Evolutionary conservation across 495 filamentous ascomycete genomes (phyloP), one percentile per base, ranked within the genome.

Genomic region (Sordaria brevicollis): DNA sequence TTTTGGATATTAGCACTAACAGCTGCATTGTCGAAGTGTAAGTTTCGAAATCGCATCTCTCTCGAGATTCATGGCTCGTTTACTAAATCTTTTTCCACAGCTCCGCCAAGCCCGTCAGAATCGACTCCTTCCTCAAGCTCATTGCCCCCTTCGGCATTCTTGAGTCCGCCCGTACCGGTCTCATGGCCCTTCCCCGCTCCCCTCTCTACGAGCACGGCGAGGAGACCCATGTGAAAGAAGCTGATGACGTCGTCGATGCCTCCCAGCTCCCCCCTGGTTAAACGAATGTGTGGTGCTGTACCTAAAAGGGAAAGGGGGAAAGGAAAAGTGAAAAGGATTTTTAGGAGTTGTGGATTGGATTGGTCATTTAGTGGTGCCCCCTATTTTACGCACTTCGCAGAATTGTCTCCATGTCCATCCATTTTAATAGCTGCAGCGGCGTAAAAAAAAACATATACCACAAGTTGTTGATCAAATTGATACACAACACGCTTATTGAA

Each of bases 1-100:
- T 99, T 25, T 80, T 97, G 79, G 95, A 99, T 83, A 98, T 99
- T 73, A 96, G 93, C 82, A 97, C 90, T 72, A 97, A 92, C 78
- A 97, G 94, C 83, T 97, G 94, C 82, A 97, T 98, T 81, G 93
- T 99, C 72, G 95, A 99, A 79, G 79, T 99, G 92, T 95, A 86
- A 86, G 92, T 89, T 67, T 35, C n/a, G 39, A 37, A 15, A 8
- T 33, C n/a, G 2, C 43, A 35, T 29, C 19, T 37, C 7, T 62
- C 6, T 38, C 19, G 9, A 5, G 17, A 9, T 37, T 17, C 35
- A 5, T 10, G 67, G 29, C n/a, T n/a, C 41, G 57, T 21, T 6
- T 66, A 67, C 39, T 69, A 69, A 73, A 66, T 69, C 70, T 13
- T 29, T n/a, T 5, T 29, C 65, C 66, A 70, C 71, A 96, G 92